phyloP scores from a whole-genome alignment of 352 stramenopile genomes.

The Phytophthora foliorum region DNA sequence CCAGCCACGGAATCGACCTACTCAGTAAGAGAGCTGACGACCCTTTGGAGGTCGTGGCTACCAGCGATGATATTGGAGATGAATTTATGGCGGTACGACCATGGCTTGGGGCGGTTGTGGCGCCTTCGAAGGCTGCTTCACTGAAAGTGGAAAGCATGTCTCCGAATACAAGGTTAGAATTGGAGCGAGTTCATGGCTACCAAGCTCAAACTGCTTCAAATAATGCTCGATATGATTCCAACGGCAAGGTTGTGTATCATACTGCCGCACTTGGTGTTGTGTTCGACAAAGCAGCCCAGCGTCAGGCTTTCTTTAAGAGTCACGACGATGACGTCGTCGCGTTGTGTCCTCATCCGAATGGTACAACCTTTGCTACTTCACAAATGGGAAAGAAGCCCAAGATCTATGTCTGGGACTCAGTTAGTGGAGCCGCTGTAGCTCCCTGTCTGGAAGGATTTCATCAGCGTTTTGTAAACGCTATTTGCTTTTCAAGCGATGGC shows the following conservation, averaged over 20 bases:
- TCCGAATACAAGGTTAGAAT: conserved; percentile 57
- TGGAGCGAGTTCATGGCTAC: conserved; percentile 83
- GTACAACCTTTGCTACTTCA: conserved; percentile 84
- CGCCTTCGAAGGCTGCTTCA: conserved; percentile 61
- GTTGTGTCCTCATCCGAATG: conserved; percentile 81
- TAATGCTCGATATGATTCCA: conserved; percentile 75
- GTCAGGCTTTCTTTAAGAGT: conserved; percentile 66
- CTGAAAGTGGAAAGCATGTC: conserved; percentile 43
- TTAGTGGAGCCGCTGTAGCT: conserved; percentile 34
- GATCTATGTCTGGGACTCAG: conserved; percentile 84
- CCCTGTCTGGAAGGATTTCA: conserved; percentile 82
- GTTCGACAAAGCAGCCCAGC: conserved; percentile 55
- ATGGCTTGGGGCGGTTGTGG: conserved; percentile 86
- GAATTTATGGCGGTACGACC: conserved; percentile 93
- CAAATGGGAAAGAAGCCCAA: conserved; percentile 88
- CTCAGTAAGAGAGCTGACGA: conserved; percentile 34
- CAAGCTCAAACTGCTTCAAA: conserved; percentile 80
- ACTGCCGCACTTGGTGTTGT: conserved; percentile 81
- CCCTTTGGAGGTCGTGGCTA: conserved; percentile 36
- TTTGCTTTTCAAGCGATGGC: conserved; percentile 81
- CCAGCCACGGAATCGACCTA: conserved; percentile 17
- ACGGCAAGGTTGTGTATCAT: conserved; percentile 79
- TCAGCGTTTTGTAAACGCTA: conserved; percentile 70
- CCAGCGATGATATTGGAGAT: conserved; percentile 67
- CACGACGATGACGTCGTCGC: conserved; percentile 91